These are phyloP conservation scores for Petunia hybrid DNA, from an alignment of 305 asterid species.

Conservation along the genomic window DNA sequence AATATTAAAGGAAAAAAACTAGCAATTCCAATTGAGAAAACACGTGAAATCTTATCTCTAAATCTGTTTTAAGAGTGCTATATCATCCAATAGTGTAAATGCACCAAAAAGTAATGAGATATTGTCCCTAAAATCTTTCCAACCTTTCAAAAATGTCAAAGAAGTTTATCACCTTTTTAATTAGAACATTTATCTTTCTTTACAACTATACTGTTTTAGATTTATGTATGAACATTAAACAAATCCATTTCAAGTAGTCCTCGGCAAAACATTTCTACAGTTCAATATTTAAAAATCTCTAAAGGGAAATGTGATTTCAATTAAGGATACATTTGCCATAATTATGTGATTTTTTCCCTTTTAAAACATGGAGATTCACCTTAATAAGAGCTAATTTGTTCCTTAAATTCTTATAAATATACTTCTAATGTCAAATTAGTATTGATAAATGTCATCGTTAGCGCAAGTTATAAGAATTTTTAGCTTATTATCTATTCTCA, in stretches of 20 bases:
- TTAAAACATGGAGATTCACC: not conserved
- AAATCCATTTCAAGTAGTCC: not conserved
- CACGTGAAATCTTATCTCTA: slow-evolving; percentile 23
- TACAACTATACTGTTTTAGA: not conserved
- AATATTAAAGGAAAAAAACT: not conserved
- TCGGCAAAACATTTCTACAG: not conserved
- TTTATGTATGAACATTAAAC: not conserved
- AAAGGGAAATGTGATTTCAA: not conserved
- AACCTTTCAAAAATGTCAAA: slow-evolving; percentile 4
- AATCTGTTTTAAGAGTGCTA: not conserved
- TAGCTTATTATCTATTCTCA: not conserved
- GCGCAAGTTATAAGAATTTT: no score
- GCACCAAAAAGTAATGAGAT: not conserved
- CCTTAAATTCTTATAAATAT: not conserved
- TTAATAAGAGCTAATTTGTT: not conserved
- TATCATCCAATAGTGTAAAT: not conserved
- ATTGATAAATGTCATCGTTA: no score
- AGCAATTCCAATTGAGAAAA: not conserved
- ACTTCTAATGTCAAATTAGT: no score
- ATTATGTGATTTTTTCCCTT: not conserved
- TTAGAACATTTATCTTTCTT: not conserved
- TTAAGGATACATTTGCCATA: not conserved
- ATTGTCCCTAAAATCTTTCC: not conserved
- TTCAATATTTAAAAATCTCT: no score
- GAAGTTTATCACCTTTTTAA: not conserved